Conservation (phyloP, 1,139 yeast species). For the Zygotorulaspora mrakii region DNA sequence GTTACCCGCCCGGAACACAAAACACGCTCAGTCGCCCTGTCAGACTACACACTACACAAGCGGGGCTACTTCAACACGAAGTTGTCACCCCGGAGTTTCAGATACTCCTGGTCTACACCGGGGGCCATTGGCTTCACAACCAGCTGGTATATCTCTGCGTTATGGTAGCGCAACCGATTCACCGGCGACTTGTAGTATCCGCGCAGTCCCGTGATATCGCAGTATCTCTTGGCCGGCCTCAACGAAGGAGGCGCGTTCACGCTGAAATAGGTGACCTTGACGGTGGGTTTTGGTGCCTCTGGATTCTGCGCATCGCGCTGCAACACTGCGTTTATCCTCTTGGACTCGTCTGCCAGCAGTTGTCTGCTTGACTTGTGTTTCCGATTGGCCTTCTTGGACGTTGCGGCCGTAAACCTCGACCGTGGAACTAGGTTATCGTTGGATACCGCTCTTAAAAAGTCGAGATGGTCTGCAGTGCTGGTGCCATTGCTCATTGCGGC, state of each 20-base stretch:
- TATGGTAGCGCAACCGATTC: constrained; percentile 73
- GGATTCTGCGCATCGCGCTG: constrained; percentile 12
- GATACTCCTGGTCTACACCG: constrained; percentile 90
- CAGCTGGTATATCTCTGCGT: constrained; percentile 77
- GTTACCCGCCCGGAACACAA: constrained; percentile 7
- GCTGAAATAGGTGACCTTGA: constrained; percentile 51
- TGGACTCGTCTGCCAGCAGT: constrained; percentile 67
- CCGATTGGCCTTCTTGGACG: constrained; percentile 49
- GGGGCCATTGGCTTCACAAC: constrained; percentile 78
- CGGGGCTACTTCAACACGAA: constrained; percentile 63
- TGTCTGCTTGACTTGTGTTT: constrained; percentile 78
- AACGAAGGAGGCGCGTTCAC: constrained; percentile 87
- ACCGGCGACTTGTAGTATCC: constrained; percentile 75
- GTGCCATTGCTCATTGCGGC: constrained; percentile 1
- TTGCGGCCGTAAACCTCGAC: constrained; percentile 52
- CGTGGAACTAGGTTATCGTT: constrained; percentile 21
- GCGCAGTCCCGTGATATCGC: constrained; percentile 89
- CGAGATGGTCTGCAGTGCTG: constrained; percentile 21
- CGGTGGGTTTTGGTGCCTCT: constrained; percentile 11
- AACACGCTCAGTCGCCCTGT: too few species aligned
- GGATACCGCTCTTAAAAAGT: constrained; percentile 29
- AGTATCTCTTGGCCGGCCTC: constrained; percentile 75
- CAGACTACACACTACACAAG: too few species aligned
- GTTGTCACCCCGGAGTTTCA: constrained; percentile 83
- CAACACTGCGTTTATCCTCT: constrained; percentile 33